phyloP scores from a whole-genome alignment of 2,329 filamentous ascomycete species.

The Fusarium camptoceras region DNA sequence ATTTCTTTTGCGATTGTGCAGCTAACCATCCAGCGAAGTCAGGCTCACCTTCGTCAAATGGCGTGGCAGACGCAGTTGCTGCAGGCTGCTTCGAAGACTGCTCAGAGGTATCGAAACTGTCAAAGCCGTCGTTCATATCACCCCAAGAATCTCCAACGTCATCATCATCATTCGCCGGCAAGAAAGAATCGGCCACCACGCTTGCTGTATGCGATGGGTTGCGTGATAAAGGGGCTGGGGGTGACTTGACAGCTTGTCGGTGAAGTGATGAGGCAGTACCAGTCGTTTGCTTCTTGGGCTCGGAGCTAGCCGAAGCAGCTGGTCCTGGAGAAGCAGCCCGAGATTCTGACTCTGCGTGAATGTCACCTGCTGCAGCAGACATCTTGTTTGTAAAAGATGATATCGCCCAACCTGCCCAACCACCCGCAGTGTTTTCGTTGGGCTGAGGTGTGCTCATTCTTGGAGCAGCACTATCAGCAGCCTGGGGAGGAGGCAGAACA shows the following conservation, averaged over 20 bases:
- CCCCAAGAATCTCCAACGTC: constrained; percentile 84
- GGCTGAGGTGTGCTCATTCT: constrained; percentile 84
- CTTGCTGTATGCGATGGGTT: constrained; percentile 61
- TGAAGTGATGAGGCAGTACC: constrained; percentile 70
- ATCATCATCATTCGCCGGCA: constrained; percentile 67
- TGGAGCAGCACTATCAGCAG: constrained; percentile 66
- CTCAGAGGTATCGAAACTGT: constrained; percentile 55
- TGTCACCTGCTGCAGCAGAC: constrained; percentile 85
- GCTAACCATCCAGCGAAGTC: constrained; percentile 97
- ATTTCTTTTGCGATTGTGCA: constrained; percentile 83
- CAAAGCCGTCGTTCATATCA: constrained; percentile 67
- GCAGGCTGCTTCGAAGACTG: constrained; percentile 36
- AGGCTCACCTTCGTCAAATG: constrained; percentile 88
- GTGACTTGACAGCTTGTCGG: constrained; percentile 68
- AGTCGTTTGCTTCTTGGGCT: constrained; percentile 54
- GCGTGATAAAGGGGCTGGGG: constrained; percentile 59
- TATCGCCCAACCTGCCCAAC: constrained; percentile 98
- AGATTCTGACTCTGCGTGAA: constrained; percentile 69
- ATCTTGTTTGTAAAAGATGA: constrained; percentile 98
- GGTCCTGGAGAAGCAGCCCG: constrained; percentile 57
- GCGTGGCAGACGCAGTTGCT: constrained; percentile 55
- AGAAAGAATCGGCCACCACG: constrained; percentile 62
- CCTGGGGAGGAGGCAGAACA: constrained; percentile 73
- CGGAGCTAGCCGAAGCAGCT: constrained; percentile 55
- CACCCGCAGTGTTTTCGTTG: constrained; percentile 58